Evolutionary conservation across 768 basidiomycete genomes (phyloP).

Genomic region (Cystoderma amianthinum): DNA sequence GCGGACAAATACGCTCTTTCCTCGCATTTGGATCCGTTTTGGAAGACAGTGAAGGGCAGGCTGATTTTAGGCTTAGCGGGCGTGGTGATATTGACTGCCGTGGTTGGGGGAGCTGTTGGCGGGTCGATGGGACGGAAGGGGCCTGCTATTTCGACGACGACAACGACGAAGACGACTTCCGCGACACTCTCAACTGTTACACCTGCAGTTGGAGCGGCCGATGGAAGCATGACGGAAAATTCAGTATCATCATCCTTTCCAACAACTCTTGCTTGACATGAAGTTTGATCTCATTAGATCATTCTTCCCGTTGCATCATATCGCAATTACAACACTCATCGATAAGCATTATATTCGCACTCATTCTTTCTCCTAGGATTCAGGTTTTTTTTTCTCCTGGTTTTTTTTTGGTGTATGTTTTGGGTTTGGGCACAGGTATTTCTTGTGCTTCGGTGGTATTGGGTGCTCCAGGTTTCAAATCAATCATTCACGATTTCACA

Average conservation of each 20-base stretch:
- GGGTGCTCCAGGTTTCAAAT: no score
- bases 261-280: no score
- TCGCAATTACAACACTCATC: no score
- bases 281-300: no score
- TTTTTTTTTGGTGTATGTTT: no score
- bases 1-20: slow-evolving; percentile 8
- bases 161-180: not conserved
- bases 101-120: slow-evolving; percentile 16
- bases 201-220: not conserved
- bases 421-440: no score
- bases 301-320: no score
- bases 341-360: not conserved
- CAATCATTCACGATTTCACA: no score
- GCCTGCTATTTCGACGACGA: not conserved
- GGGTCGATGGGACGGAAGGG: slow-evolving; percentile 3
- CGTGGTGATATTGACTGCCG: slow-evolving; percentile 12
- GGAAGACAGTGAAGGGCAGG: slow-evolving; percentile 13
- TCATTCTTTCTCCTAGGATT: not conserved
- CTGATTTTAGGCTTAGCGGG: slow-evolving; percentile 9
- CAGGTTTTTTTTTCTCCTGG: no score
- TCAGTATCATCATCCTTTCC: no score
- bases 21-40: slow-evolving; percentile 13
- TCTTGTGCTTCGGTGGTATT: no score
- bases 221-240: no score
- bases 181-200: not conserved